These are phyloP conservation scores for Castanea crenata DNA, from an alignment of 306 rosid species.

Conservation along the genomic window DNA sequence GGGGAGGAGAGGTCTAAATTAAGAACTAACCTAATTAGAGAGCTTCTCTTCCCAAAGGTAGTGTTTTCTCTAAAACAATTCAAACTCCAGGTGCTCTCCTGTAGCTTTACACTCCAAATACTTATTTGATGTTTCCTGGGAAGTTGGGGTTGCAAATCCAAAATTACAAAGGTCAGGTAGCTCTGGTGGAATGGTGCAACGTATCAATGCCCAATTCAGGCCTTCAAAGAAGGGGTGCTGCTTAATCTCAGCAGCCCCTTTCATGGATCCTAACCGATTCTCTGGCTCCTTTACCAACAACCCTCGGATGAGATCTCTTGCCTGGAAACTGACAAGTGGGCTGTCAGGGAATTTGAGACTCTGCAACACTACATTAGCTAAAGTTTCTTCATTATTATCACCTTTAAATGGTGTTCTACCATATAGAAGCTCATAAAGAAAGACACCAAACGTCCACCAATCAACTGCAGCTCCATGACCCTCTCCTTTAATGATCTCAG, in stretches of 20 bases:
- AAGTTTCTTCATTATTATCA: slow-evolving; percentile 65
- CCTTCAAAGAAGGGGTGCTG: slow-evolving; percentile 89
- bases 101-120: slow-evolving; percentile 64
- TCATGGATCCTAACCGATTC: slow-evolving; percentile 70
- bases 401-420: slow-evolving; percentile 91
- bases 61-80: slow-evolving; percentile 52
- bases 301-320: slow-evolving; percentile 76
- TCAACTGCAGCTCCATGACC: slow-evolving; percentile 96
- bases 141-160: slow-evolving; percentile 43
- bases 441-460: slow-evolving; percentile 96
- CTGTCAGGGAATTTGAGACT: slow-evolving; percentile 65
- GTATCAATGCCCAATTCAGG: slow-evolving; percentile 85
- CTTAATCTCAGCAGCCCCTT: slow-evolving; percentile 88
- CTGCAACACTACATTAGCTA: slow-evolving; percentile 76
- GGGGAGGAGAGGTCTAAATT: slow-evolving; percentile 16
- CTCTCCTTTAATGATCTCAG: slow-evolving; percentile 87
- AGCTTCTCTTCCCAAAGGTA: slow-evolving; percentile 27
- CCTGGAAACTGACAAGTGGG: slow-evolving; percentile 66
- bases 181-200: slow-evolving; percentile 79
- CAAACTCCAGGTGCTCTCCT: slow-evolving; percentile 75
- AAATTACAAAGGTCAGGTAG: slow-evolving; percentile 61
- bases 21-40: slow-evolving; percentile 23
- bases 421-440: slow-evolving; percentile 76
- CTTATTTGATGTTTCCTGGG: slow-evolving; percentile 40
- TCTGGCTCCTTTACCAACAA: slow-evolving; percentile 82